These are phyloP conservation scores for Ganoderma resinaceum DNA, from an alignment of 1,284 basidiomycete genomes.

Conservation along the genomic window DNA sequence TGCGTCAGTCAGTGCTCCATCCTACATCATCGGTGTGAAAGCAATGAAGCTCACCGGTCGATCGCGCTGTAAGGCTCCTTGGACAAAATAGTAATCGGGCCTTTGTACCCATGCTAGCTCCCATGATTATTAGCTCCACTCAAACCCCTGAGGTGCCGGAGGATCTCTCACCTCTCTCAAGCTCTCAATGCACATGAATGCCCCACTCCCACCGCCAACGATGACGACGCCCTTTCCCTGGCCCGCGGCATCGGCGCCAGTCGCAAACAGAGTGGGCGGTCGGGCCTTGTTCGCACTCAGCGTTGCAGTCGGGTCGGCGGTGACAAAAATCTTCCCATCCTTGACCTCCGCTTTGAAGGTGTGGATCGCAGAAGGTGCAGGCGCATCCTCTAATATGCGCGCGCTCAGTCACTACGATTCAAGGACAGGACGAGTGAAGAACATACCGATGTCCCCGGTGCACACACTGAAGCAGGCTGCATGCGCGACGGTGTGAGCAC, in stretches of 20 bases:
- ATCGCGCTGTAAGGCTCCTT: slow-evolving; percentile 87
- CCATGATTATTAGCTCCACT: slow-evolving; percentile 12
- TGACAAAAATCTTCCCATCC: slow-evolving; percentile 84
- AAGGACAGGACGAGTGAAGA: too few relatives aligned
- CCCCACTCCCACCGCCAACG: slow-evolving; percentile 87
- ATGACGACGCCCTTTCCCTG: slow-evolving; percentile 73
- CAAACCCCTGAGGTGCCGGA: not conserved
- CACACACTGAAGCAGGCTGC: slow-evolving; percentile 89
- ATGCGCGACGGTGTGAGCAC: slow-evolving; percentile 11
- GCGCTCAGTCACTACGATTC: not conserved
- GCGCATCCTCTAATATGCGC: slow-evolving; percentile 81
- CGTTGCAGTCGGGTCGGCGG: slow-evolving; percentile 74
- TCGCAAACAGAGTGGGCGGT: slow-evolving; percentile 57
- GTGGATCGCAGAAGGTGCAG: slow-evolving; percentile 86
- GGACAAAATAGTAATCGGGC: slow-evolving; percentile 81
- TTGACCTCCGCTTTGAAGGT: slow-evolving; percentile 77
- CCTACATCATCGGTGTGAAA: not conserved
- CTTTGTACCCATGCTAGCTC: slow-evolving; percentile 76
- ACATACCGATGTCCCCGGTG: slow-evolving; percentile 76
- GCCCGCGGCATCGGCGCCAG: slow-evolving; percentile 33
- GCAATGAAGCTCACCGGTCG: slow-evolving; percentile 64
- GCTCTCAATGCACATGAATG: slow-evolving; percentile 84
- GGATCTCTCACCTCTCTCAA: slow-evolving; percentile 69
- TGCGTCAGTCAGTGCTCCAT: not conserved
- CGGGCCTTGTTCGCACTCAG: slow-evolving; percentile 74